These are phyloP conservation scores for Colletotrichum filicis DNA, from an alignment of 2,329 filamentous ascomycete genomes.

Conservation along the genomic window DNA sequence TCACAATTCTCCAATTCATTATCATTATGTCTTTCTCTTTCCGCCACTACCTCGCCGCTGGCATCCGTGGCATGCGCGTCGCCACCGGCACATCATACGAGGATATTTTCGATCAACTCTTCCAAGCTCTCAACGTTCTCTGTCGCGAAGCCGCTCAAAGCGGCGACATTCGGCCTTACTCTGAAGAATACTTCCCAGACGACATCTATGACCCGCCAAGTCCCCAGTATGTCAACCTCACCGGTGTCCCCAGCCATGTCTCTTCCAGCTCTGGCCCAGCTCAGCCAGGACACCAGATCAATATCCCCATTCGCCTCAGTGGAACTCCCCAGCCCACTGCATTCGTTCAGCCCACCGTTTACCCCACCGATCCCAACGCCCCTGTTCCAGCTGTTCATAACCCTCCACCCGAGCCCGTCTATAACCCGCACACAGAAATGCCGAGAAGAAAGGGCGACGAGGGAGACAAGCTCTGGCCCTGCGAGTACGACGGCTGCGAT, in stretches of 20 bases:
- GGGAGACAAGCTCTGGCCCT: not conserved
- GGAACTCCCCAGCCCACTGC: not conserved
- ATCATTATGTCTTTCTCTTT: not conserved
- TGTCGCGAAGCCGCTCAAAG: not conserved
- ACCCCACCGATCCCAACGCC: not conserved
- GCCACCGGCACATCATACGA: not conserved
- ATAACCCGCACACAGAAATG: not conserved
- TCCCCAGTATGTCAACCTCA: not conserved
- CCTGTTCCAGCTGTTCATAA: not conserved
- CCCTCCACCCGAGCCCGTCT: not conserved
- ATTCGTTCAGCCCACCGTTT: too few species aligned
- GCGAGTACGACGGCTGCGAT: not conserved
- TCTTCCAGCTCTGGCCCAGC: not conserved
- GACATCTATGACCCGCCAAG: not conserved
- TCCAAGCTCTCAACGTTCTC: not conserved
- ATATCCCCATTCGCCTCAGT: not conserved
- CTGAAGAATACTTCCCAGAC: not conserved
- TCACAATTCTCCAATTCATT: rapidly evolving
- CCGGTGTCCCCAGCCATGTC: not conserved
- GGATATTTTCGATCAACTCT: not conserved
- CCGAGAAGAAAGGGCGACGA: not conserved
- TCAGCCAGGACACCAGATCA: not conserved
- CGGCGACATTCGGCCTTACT: not conserved
- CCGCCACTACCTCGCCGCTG: not conserved
- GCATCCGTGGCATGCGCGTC: not conserved